Evolutionary conservation across 768 basidiomycete species (phyloP).

Genomic region (Lepiota brunneoincarnata): DNA sequence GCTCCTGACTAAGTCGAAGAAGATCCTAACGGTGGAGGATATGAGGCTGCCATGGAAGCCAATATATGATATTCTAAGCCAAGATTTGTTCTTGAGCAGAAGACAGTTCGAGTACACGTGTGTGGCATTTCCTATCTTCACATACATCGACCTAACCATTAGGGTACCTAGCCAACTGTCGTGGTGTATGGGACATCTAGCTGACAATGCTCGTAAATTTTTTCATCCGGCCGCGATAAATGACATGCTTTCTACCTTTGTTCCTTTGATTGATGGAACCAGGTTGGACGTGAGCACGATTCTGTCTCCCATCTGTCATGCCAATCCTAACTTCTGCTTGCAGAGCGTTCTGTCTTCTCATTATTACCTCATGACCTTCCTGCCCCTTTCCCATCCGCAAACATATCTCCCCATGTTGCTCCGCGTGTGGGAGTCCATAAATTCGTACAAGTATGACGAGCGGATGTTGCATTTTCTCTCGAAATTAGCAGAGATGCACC

Average conservation of each 20-base stretch:
- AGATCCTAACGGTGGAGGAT: constrained; percentile 74
- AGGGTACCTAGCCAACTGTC: constrained; percentile 54
- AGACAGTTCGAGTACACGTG: constrained; percentile 80
- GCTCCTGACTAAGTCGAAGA: constrained; percentile 60
- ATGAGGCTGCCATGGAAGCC: constrained; percentile 82
- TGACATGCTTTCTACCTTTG: constrained; percentile 85
- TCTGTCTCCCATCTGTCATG: background rate
- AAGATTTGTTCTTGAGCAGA: constrained; percentile 75
- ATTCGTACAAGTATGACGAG: constrained; percentile 88
- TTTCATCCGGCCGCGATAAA: constrained; percentile 86
- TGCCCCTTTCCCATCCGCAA: constrained; percentile 83
- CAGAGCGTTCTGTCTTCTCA: constrained; percentile 78
- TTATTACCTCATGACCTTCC: constrained; percentile 82
- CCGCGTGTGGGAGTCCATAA: constrained; percentile 84
- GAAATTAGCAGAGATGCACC: constrained; percentile 74
- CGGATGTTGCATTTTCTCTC: constrained; percentile 85
- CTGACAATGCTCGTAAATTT: constrained; percentile 70
- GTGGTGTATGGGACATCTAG: constrained; percentile 74
- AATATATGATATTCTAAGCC: constrained; percentile 65
- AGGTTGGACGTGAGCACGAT: constrained; percentile 59
- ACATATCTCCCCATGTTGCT: constrained; percentile 82
- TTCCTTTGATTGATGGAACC: constrained; percentile 76
- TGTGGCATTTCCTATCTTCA: constrained; percentile 19
- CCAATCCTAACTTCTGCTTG: constrained; percentile 13
- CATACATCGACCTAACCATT: constrained; percentile 8